phyloP scores from a whole-genome alignment of 441 rosid genomes.

The Adansonia gregorii region DNA sequence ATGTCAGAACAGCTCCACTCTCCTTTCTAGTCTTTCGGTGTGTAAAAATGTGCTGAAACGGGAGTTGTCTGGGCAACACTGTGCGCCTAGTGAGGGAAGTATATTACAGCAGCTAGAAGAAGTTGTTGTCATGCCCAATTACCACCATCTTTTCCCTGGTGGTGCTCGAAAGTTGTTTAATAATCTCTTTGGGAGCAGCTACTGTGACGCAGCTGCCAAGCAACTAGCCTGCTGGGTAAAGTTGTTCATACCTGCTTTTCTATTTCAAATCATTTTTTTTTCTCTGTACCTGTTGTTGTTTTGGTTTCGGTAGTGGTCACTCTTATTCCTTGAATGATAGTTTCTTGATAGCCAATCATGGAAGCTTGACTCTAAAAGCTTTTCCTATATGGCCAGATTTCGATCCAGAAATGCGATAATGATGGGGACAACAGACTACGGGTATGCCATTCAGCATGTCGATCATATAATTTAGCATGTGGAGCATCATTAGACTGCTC shows the following conservation, averaged over 20 bases:
- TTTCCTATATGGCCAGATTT: slow-evolving; percentile 57
- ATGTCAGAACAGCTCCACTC: slow-evolving; percentile 90
- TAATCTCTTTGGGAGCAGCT: slow-evolving; percentile 68
- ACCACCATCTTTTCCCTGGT: slow-evolving; percentile 82
- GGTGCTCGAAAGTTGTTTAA: slow-evolving; percentile 86
- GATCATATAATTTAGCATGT: slow-evolving; percentile 86
- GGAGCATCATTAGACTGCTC: slow-evolving; percentile 97
- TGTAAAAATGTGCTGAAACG: slow-evolving; percentile 83
- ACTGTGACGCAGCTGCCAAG: slow-evolving; percentile 89
- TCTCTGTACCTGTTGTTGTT: neutral
- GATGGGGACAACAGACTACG: slow-evolving; percentile 95
- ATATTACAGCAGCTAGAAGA: slow-evolving; percentile 95
- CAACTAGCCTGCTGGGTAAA: slow-evolving; percentile 96
- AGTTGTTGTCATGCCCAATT: slow-evolving; percentile 95
- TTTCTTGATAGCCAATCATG: neutral
- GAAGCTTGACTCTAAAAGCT: slow-evolving; percentile 1
- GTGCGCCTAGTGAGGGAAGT: slow-evolving; percentile 94
- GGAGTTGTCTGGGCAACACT: slow-evolving; percentile 78
- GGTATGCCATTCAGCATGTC: slow-evolving; percentile 93
- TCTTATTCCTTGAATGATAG: neutral
- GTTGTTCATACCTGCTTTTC: slow-evolving; percentile 17
- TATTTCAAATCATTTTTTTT: neutral
- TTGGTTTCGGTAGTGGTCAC: neutral
- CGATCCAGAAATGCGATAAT: slow-evolving; percentile 90
- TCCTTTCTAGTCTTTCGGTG: slow-evolving; percentile 77